Evolutionary conservation across 2,329 filamentous ascomycete species (phyloP).

Genomic region (Mycosphaerella arachidis): DNA sequence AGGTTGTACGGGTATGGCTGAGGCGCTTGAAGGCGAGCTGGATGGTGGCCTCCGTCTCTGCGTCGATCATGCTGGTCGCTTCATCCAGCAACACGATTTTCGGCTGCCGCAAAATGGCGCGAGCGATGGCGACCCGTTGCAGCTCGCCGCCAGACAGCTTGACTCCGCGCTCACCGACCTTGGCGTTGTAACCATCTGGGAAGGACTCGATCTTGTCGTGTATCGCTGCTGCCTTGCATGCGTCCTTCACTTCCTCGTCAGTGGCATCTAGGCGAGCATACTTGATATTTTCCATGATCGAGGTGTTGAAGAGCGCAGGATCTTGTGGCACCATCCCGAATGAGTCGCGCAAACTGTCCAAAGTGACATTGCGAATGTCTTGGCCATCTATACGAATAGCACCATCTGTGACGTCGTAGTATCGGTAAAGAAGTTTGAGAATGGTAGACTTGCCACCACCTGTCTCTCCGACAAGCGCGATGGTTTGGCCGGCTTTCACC

Average conservation of each 20-base stretch:
- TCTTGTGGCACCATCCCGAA: slow-evolving; percentile 64
- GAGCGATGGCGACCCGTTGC: slow-evolving; percentile 74
- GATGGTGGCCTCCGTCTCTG: slow-evolving; percentile 52
- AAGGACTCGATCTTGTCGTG: slow-evolving; percentile 62
- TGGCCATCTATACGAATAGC: slow-evolving; percentile 56
- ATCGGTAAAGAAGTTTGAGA: slow-evolving; percentile 56
- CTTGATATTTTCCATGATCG: slow-evolving; percentile 60
- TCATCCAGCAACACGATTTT: slow-evolving; percentile 69
- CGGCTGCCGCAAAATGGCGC: slow-evolving; percentile 64
- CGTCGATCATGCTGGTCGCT: slow-evolving; percentile 65
- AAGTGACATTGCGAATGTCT: slow-evolving; percentile 55
- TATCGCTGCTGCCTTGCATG: slow-evolving; percentile 58
- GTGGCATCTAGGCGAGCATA: slow-evolving; percentile 60
- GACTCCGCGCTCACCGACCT: slow-evolving; percentile 71
- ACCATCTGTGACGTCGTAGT: slow-evolving; percentile 55
- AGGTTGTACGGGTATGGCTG: slow-evolving; percentile 61
- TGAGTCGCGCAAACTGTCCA: slow-evolving; percentile 53
- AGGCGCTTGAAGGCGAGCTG: slow-evolving; percentile 56
- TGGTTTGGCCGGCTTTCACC: slow-evolving; percentile 50
- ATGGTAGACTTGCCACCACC: slow-evolving; percentile 61
- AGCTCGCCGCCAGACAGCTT: slow-evolving; percentile 80
- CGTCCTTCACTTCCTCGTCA: slow-evolving; percentile 56
- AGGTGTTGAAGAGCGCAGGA: slow-evolving; percentile 59
- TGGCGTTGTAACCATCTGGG: slow-evolving; percentile 64
- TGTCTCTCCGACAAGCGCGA: slow-evolving; percentile 59